These are phyloP conservation scores for Sisymbrium altissimum DNA, from an alignment of 345 rosid genomes.

Conservation along the genomic window DNA sequence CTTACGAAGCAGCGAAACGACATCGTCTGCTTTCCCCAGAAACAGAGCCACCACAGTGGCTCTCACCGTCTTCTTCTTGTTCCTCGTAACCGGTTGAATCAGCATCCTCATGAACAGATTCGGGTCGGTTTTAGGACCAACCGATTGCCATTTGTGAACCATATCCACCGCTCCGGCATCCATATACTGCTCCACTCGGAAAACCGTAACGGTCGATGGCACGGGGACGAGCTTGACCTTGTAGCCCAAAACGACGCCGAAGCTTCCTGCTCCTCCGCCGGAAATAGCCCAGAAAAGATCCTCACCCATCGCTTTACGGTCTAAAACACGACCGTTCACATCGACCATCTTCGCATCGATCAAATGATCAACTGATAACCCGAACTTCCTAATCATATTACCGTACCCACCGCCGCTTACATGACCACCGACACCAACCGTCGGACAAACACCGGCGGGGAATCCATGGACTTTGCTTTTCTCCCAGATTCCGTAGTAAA, in stretches of 20 bases:
- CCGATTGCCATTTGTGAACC: conserved; percentile 45
- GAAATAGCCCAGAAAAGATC: conserved; percentile 63
- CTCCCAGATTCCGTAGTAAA: conserved; percentile 45
- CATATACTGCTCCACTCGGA: conserved; percentile 36
- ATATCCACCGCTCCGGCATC: conserved; percentile 42
- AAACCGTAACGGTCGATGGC: conserved; percentile 49
- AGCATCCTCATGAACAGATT: conserved; percentile 66
- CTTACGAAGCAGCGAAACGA: conserved; percentile 36
- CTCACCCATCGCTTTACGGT: conserved; percentile 55
- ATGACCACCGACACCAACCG: conserved; percentile 71
- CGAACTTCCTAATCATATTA: conserved; percentile 49
- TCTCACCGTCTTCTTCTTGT: conserved; percentile 39
- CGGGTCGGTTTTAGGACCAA: conserved; percentile 46
- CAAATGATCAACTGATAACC: conserved; percentile 47
- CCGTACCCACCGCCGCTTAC: conserved; percentile 67
- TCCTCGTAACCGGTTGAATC: conserved; percentile 50
- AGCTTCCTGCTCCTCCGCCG: conserved; percentile 67
- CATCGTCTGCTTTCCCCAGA: conserved; percentile 40
- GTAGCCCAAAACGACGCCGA: conserved; percentile 47
- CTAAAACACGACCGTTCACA: conserved; percentile 42
- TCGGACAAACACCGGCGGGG: conserved; percentile 64
- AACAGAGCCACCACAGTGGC: conserved; percentile 38
- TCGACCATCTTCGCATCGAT: conserved; percentile 61
- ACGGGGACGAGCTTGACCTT: conserved; percentile 54
- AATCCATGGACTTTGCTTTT: conserved; percentile 44